phyloP scores from a whole-genome alignment of 2,329 filamentous ascomycete genomes.

The Nothophaeocryptopus gaeumannii region DNA sequence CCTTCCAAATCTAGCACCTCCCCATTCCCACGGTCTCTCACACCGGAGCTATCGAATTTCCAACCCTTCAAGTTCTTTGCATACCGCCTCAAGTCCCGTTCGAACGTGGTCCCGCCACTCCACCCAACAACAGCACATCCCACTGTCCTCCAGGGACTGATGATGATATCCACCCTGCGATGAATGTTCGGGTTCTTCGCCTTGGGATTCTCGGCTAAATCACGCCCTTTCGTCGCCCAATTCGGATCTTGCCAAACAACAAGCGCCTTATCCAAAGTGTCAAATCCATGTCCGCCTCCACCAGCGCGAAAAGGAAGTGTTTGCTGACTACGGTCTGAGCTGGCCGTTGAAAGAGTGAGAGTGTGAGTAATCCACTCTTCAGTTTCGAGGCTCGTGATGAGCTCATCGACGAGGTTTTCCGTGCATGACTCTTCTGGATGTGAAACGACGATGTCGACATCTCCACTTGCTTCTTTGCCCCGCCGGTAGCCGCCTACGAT shows the following conservation, averaged over 20 bases:
- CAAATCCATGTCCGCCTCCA: constrained; percentile 63
- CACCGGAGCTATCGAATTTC: constrained; percentile 90
- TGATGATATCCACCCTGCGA: constrained; percentile 85
- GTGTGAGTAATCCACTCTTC: constrained; percentile 76
- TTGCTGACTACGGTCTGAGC: constrained; percentile 69
- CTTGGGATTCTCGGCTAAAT: constrained; percentile 35
- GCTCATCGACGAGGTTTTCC: constrained; percentile 64
- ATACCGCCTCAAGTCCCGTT: constrained; percentile 79
- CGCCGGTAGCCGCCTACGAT: constrained; percentile 80
- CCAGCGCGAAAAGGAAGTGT: constrained; percentile 54
- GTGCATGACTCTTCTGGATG: constrained; percentile 72
- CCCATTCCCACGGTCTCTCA: constrained; percentile 65
- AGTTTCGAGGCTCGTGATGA: constrained; percentile 69
- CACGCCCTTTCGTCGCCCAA: constrained; percentile 40
- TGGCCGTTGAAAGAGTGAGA: constrained; percentile 65
- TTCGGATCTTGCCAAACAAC: constrained; percentile 82
- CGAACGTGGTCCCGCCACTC: constrained; percentile 80
- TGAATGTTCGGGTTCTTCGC: constrained; percentile 70
- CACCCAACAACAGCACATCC: constrained; percentile 87
- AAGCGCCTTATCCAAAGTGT: constrained; percentile 85
- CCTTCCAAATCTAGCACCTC: constrained; percentile 71
- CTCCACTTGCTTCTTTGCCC: constrained; percentile 69
- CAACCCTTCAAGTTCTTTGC: constrained; percentile 68
- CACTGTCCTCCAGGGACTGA: constrained; percentile 82
- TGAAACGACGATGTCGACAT: constrained; percentile 82